Conservation (phyloP, 805 yeast genomes). For the Metschnikowia continentalis region DNA sequence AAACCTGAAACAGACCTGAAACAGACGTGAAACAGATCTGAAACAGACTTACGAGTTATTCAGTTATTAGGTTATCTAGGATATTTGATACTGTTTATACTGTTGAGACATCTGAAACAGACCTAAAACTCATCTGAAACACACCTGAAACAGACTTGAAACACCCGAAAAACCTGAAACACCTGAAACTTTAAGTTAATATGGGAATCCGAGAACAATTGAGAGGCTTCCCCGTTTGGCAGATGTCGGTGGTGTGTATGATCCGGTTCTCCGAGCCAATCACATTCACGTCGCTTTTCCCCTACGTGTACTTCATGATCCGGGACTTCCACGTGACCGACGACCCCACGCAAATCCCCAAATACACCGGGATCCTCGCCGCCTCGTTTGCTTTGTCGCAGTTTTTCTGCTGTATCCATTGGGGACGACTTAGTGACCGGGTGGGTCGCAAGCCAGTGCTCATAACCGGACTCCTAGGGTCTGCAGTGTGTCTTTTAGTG, state of each 20-base stretch:
- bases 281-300: constrained; percentile 20
- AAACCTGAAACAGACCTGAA: too few species aligned
- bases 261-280: constrained; percentile 21
- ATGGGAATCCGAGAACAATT: constrained; percentile 11
- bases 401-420: constrained; percentile 21
- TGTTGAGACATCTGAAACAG: too few species aligned
- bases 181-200: too few species aligned
- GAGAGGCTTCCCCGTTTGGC: constrained; percentile 20
- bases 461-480: constrained; percentile 25
- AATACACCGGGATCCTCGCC: constrained; percentile 18
- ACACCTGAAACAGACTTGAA: too few species aligned
- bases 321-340: constrained; percentile 18
- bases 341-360: constrained; percentile 17
- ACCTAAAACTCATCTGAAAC: too few species aligned
- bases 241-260: constrained; percentile 17
- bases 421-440: constrained; percentile 29
- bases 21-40: too few species aligned
- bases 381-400: constrained; percentile 19
- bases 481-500: constrained; percentile 20
- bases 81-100: too few species aligned
- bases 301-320: constrained; percentile 20
- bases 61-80: too few species aligned
- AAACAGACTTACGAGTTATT: too few species aligned
- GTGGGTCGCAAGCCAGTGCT: constrained; percentile 29
- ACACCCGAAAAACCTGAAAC: too few species aligned